Evolutionary conservation across 129 eudicot genomes (phyloP), one percentile per base, ranked within the genome.

Genomic region (Helianthus tuberosus): DNA sequence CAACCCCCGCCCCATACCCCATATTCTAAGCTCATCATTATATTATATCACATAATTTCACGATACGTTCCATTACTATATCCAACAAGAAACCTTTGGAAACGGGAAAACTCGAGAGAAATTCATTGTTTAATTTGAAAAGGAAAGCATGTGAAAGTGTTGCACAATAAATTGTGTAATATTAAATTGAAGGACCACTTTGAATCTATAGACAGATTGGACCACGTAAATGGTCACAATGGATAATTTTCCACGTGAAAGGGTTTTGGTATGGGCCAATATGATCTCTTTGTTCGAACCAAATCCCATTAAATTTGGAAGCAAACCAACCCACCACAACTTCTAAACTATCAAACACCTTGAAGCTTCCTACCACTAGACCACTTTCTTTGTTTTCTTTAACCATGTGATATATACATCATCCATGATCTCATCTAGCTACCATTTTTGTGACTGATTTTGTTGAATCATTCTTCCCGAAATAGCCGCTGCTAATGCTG

Each of bases 401-500:
- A 53, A 53, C 25, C 72, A 75, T 67, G 76, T 72, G 84, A 76
- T 75, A 82, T 82, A 32, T 82, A 82, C 89, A 79, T 66, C 80
- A 57, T 64, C 58, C 73, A 51, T 66, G 64, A 63, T 69, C 62
- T 29, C 76, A 51, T 58, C 64, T 9, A 58, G 39, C 76, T 78
- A 84, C 86, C 84, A 80, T 38, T 86, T 80, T n/a, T 85, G 87
- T 44, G 85, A 63, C 66, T 83, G 79, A 66, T 84, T 93, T 61
- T 83, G 86, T 58, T 88, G 97, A 48, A 83, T 74, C 64, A 94
- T 84, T 82, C 85, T 85, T 15, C 99, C 97, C 0, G 99, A 90
- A 71, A 94, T 91, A 25, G 99, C 99, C 0, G 97, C 91, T 15
- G 97, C 97, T 12, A 94, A 84, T 51, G 96, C 97, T 48, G 99